Base-by-base conservation (phyloP, 805 yeast species). In the Wickerhamiella spandovensis region DNA sequence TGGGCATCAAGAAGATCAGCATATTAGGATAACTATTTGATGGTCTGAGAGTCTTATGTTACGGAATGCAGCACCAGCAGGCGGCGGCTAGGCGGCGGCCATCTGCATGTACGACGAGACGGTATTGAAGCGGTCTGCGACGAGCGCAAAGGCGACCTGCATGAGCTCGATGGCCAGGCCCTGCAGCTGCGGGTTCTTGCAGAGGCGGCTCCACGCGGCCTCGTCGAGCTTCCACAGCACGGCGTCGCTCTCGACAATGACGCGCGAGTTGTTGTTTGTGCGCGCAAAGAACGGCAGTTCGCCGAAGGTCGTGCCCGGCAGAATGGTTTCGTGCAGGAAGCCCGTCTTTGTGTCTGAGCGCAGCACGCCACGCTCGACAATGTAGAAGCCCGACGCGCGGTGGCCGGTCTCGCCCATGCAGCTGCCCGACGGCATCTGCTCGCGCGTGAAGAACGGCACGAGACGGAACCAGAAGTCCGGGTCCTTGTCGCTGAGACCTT, bases 301-400 rank as follows among this genome's bases (percentile, higher is more conserved):
- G 2, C 94, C 92, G 64, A 82, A 82, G 1, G 84, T 76, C 0
- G 90, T 82, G 52, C 83, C 75, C 4, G 92, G 87, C 48, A 84
- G 72, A 32, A 83, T 78, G 17, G 72, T 61, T 69, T 71, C 68
- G 63, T 67, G 63, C 63, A 78, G 48, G 49, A 58, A 54, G 73
- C 70, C 58, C 24, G 22, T 20, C n/a, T 35, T 35, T 8, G 39
- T 35, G n/a, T 43, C 45, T 38, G 18, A 13, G 22, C 48, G 48
- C 17, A 52, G 43, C 8, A 44, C 22, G 7, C 54, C 54, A 5
- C 30, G 42, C 43, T 52, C 89, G 1, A 84, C 76, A 5, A 77
- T 52, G 43, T 81, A 77, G 53, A 79, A 78, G n/a, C 77, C 72
- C 4, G 78, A 67, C 1, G 85, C 78, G 20, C 69, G 68, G 46